Evolutionary conservation across 768 basidiomycete genomes (phyloP), one percentile per base, ranked within the genome.

Genomic region (Brasilioporus rufonigricans): DNA sequence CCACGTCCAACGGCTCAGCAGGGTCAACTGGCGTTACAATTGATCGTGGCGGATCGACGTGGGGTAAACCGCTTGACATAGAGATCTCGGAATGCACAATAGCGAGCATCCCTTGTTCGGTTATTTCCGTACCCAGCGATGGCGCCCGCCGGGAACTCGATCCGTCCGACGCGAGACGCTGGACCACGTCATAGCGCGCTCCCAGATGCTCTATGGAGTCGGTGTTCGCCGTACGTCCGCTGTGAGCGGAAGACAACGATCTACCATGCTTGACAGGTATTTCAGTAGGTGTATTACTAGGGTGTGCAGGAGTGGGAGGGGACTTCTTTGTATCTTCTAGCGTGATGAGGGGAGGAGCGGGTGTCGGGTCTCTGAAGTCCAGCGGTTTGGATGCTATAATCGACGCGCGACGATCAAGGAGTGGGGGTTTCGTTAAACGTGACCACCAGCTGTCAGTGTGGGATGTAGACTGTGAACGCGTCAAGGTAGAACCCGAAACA

Each of bases 301-400:
- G 65, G 31, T 56, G 41, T 4, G 56, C 58, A 32, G 59, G 62
- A 18, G 50, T 44, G 14, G 50, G 45, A 12, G 57, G 29, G 10
- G 44, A n/a, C 44, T 66, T 63, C 13, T 60, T 62, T 16, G 60
- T 61, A 29, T 88, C 82, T 52, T 82, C 79, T 49, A 89, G 83
- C 3, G 82, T 72, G 43, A 76, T 73, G 5, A 93, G 76, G 13
- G 76, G 76, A 0, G 91, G 91, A 4, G 82, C 82, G 1, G 91
- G 89, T 48, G 85, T 84, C 1, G 93, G 92, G 70, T 95, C 92
- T 21, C 89, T 81, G 64, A 93, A 81, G 21, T 90, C 85, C 14
- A 76, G 66, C 43, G 44, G 61, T 54, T 48, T 69, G 62, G 56
- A 65, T 52, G 71, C 65, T 52, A 71, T 71, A 51, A 75, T 75